phyloP scores from a whole-genome alignment of 2,329 filamentous ascomycete genomes.

The Cucurbitaria berberidis region DNA sequence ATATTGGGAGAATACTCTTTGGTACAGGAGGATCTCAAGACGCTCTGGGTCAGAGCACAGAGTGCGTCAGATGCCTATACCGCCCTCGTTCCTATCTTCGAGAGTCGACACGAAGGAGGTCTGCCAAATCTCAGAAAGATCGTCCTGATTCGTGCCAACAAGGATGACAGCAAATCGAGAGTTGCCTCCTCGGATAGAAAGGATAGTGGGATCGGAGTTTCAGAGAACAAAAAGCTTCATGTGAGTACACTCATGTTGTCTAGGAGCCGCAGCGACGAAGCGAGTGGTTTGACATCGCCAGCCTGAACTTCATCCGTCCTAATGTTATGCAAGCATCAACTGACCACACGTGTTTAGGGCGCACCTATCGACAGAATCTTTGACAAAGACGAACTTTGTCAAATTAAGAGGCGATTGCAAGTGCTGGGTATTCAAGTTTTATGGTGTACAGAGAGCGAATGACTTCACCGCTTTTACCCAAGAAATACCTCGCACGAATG shows the following conservation, averaged over 20 bases:
- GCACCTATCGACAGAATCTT: background rate
- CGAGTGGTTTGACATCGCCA: background rate
- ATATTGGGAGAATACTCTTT: constrained; percentile 20
- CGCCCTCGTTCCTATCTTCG: constrained; percentile 16
- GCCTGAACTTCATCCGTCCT: background rate
- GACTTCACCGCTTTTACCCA: background rate
- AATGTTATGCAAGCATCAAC: background rate
- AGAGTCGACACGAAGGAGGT: constrained; percentile 15
- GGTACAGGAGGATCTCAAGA: constrained; percentile 15
- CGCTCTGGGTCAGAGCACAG: constrained; percentile 25
- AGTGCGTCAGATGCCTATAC: constrained; percentile 19
- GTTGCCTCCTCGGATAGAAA: background rate
- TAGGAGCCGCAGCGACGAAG: background rate
- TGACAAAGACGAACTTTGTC: constrained; percentile 9
- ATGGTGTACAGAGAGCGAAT: constrained; percentile 26
- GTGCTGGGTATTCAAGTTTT: constrained; percentile 21
- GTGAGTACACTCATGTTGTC: constrained; percentile 1
- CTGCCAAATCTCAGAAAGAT: constrained; percentile 16
- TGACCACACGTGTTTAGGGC: constrained; percentile 1
- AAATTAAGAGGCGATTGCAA: constrained; percentile 15
- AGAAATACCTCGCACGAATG: too few species aligned
- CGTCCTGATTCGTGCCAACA: constrained; percentile 23
- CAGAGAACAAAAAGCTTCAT: background rate
- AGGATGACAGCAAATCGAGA: background rate
- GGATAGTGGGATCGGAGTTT: constrained; percentile 5